Base-by-base conservation (phyloP, 345 rosid genomes). In the Moricandia moricandioides region DNA sequence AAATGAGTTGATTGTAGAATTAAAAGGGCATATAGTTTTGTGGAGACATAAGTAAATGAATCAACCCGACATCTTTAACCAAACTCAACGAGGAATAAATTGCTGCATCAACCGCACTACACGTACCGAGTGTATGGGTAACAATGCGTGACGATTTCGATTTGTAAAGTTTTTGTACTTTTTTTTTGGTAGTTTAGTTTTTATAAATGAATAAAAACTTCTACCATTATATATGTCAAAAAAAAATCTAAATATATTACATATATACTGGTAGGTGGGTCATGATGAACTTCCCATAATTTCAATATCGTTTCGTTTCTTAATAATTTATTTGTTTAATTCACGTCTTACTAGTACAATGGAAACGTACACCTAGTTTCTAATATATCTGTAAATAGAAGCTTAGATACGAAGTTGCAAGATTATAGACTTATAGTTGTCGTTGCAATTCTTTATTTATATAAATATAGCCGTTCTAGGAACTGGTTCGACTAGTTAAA, bases 61-160 rank as follows among this genome's bases (percentile, higher is more conserved):
- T 57, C 67, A 11, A 11, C 33, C 47, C 14, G 45, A 58, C 7
- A 30, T 70, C 54, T 63, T 65, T 70, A 70, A 70, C 71, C 6
- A 77, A 70, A 59, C 65, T 56, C 80, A 56, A 65, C 39, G 56
- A 65, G 33, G 16, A 56, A 77, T 77, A 70, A 70, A 77, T 64
- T 77, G 61, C n/a, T 66, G 64, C 49, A 72, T 40, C 62, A 72
- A 65, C 78, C 73, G 18, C 69, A 61, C 62, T 60, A 71, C 76
- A 66, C 69, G 69, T 78, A 72, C 40, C 55, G 12, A 47, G 58
- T 65, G 58, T 77, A 56, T 64, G 67, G 49, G 57, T 34, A 77
- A 77, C 72, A 77, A 77, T 71, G 72, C 77, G 72, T 78, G 63
- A 78, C 72, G 76, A 76, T 63, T 70, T 70, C 26, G 55, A 18